A percentile compares a stretch with the other conserved stretches of the same genome.
These are phyloP conservation scores for Calycina herbarum DNA, from an alignment of 2,329 filamentous ascomycete genomes.

Conservation along the genomic window DNA sequence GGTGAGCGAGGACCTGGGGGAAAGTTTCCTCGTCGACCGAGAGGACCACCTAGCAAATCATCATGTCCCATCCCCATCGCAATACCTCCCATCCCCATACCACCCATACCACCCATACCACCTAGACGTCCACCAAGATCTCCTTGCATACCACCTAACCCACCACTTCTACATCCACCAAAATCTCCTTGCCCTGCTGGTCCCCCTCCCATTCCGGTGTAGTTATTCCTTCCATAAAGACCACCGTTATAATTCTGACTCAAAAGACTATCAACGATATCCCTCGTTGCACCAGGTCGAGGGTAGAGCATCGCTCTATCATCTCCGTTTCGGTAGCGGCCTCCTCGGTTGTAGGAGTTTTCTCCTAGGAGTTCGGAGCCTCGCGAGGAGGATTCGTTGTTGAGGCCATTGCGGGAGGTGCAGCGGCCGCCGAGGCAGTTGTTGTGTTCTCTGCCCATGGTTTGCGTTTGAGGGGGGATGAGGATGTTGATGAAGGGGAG, in stretches of 20 bases:
- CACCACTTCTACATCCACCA: conserved; percentile 1
- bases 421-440: conserved; percentile 7
- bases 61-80: not conserved
- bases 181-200: not conserved
- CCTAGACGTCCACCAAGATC: not conserved
- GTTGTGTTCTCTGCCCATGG: conserved; percentile 1
- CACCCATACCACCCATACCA: not conserved
- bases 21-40: not conserved
- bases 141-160: not conserved
- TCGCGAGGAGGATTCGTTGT: not conserved
- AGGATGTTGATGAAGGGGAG: not conserved
- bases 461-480: not conserved
- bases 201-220: not conserved
- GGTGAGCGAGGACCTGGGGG: not conserved
- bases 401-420: not conserved
- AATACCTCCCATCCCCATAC: conserved; percentile 10
- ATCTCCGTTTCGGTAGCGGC: conserved; percentile 1
- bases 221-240: not conserved
- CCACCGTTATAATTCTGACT: conserved; percentile 5
- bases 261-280: conserved; percentile 16
- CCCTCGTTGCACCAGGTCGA: conserved; percentile 15
- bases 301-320: conserved; percentile 16
- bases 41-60: not conserved
- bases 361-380: conserved; percentile 11
- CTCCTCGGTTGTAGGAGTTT: conserved; percentile 12